Evolutionary conservation across 352 stramenopile species (phyloP), one percentile per base, ranked within the genome.

Genomic region (Phytophthora fragariae): DNA sequence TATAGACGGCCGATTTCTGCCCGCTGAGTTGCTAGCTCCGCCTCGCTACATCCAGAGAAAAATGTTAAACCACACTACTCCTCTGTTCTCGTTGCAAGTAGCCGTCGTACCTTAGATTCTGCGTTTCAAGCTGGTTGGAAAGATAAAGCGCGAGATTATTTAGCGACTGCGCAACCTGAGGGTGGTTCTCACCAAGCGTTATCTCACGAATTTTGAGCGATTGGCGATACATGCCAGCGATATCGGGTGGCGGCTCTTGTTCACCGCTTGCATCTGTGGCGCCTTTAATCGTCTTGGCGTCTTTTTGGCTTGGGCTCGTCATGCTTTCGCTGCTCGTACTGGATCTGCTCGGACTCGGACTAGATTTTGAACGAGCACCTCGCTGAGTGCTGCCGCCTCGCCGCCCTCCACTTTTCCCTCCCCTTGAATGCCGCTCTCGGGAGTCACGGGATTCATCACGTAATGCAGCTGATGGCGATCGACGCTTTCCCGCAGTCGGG

Each of bases 111-210:
- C 82, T 92, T 10, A 86, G 66, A 17, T 84, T 75, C 47, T 81
- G 80, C 14, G 58, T 80, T 65, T 93, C 84, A 35, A 91, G 75
- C 50, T 91, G 83, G 55, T 87, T 88, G 4, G 85, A 91, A 49
- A 93, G 62, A 65, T 89, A 92, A 12, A 92, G 75, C 19, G 86
- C 88, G 8, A 95, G 65, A 63, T 95, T 95, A 72, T 95, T 95
- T 14, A 95, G 70, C 47, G 85, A 93, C 57, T 92, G 86, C 14
- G 86, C 89, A 37, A 95, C 89, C 62, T 94, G 86, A 11, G 86
- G 89, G 54, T 95, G 89, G 33, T 87, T 89, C 54, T 83, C 77
- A 5, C 85, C 85, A 53, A 93, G 74, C 4, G 77, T 87, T 54
- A 76, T 75, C 59, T 95, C 86, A 9, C 86, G 86, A 67, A 95